Conservation (phyloP, 2,329 filamentous ascomycete species). For the Huntiella savannae region DNA sequence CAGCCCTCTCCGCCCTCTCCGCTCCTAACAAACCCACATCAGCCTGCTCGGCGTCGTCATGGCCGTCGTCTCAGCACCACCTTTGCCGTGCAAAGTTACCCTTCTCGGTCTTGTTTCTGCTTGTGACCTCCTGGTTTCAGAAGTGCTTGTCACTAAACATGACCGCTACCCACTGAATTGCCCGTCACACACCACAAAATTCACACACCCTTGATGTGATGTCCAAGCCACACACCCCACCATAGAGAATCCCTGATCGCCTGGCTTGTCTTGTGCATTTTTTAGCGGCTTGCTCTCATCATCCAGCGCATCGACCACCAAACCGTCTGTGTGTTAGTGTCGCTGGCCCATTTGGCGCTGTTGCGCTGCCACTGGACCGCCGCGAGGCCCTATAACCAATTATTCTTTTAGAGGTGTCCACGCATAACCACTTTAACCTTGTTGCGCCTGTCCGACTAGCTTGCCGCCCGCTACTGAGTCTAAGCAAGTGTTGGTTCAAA, state of each 20-base stretch:
- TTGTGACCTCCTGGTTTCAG: conserved; percentile 8
- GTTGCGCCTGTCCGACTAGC: background rate
- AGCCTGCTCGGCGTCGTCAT: too few species aligned
- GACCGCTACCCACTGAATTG: too few species aligned
- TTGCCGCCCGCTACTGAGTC: background rate
- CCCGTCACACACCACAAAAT: too few species aligned
- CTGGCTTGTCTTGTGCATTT: conserved; percentile 1
- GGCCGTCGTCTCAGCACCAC: too few species aligned
- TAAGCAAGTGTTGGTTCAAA: background rate
- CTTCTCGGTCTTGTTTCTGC: conserved; percentile 4
- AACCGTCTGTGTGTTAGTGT: background rate
- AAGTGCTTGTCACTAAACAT: background rate
- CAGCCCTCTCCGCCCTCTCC: too few species aligned
- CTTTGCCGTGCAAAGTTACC: background rate
- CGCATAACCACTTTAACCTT: conserved; percentile 1
- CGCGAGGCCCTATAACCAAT: background rate
- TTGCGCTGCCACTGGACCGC: too few species aligned
- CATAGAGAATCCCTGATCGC: background rate
- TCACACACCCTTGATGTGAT: too few species aligned
- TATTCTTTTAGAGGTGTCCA: background rate
- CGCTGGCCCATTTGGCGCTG: too few species aligned
- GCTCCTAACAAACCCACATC: too few species aligned
- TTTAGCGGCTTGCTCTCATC: background rate
- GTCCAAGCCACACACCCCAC: background rate
- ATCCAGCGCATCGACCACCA: background rate